These are phyloP conservation scores for Picea glauca DNA, from an alignment of 75 land plant genomes.

Conservation along the genomic window DNA sequence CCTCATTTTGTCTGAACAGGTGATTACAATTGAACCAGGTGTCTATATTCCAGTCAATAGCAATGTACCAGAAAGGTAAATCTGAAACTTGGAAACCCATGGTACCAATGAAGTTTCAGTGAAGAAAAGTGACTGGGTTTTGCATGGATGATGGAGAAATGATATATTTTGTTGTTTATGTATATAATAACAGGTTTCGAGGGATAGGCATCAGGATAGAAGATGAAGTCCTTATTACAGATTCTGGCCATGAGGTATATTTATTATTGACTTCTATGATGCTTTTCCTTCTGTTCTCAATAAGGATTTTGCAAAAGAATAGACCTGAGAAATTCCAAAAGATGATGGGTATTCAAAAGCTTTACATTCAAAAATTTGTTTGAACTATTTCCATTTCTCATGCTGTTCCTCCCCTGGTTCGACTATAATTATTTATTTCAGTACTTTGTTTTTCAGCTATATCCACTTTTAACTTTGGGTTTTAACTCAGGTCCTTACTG, in stretches of 20 bases:
- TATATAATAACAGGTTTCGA: conserved; percentile 50
- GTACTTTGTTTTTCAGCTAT: background rate
- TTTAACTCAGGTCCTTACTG: conserved; percentile 55
- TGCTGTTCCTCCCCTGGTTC: background rate
- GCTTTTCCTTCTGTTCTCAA: background rate
- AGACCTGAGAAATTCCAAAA: background rate
- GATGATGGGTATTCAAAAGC: background rate
- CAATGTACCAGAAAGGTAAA: conserved; percentile 68
- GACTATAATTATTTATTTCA: background rate
- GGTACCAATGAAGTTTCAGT: background rate
- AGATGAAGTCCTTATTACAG: conserved; percentile 94
- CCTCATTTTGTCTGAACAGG: conserved; percentile 28
- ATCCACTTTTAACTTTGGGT: background rate
- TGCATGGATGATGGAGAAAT: background rate
- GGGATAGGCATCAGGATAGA: conserved; percentile 97
- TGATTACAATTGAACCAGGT: conserved; percentile 95
- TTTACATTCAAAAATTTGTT: background rate
- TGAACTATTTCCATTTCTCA: background rate
- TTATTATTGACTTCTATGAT: background rate
- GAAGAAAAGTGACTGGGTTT: background rate
- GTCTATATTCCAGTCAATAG: conserved; percentile 64
- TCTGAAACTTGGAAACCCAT: background rate
- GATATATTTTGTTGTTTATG: background rate
- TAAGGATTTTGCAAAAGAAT: background rate
- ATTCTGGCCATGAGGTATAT: conserved; percentile 92